These are phyloP conservation scores for Mycena floridula DNA, from an alignment of 768 basidiomycete genomes.

Conservation along the genomic window DNA sequence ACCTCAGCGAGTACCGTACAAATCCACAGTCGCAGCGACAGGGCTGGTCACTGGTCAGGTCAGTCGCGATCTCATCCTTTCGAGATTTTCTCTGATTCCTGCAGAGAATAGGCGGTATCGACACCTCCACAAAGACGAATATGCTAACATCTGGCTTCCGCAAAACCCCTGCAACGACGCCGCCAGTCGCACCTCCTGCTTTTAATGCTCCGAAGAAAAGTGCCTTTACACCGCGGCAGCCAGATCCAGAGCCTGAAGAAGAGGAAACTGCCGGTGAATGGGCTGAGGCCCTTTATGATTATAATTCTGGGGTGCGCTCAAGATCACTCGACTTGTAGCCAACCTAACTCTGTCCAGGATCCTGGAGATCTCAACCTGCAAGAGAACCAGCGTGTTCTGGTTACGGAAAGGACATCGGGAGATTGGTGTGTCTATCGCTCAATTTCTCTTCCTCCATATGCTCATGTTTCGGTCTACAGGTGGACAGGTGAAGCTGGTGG, in stretches of 20 bases:
- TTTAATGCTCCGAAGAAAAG: conserved; percentile 40
- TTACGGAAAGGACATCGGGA: conserved; percentile 61
- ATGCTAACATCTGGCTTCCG: conserved; percentile 43
- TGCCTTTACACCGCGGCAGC: conserved; percentile 37
- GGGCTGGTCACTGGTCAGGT: conserved; percentile 7
- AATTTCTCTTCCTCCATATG: conserved; percentile 5
- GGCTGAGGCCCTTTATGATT: conserved; percentile 77
- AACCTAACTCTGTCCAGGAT: conserved; percentile 38
- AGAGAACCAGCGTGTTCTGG: conserved; percentile 51
- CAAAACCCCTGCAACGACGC: conserved; percentile 27
- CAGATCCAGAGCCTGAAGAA: conserved; percentile 23
- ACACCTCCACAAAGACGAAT: conserved; percentile 43
- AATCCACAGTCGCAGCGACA: neutral
- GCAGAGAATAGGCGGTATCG: conserved; percentile 58
- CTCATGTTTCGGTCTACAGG: conserved; percentile 29
- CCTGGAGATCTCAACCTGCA: conserved; percentile 58
- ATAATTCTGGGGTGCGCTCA: conserved; percentile 47
- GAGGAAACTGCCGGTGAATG: conserved; percentile 56
- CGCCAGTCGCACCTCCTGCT: conserved; percentile 26
- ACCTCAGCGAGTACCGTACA: neutral
- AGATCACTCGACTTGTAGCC: neutral
- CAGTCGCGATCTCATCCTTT: neutral
- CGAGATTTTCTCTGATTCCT: neutral
- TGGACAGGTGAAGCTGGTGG: conserved; percentile 63
- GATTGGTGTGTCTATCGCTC: conserved; percentile 54